Base-by-base conservation (phyloP, 768 basidiomycete genomes). In the Fibroporia radiculosa region DNA sequence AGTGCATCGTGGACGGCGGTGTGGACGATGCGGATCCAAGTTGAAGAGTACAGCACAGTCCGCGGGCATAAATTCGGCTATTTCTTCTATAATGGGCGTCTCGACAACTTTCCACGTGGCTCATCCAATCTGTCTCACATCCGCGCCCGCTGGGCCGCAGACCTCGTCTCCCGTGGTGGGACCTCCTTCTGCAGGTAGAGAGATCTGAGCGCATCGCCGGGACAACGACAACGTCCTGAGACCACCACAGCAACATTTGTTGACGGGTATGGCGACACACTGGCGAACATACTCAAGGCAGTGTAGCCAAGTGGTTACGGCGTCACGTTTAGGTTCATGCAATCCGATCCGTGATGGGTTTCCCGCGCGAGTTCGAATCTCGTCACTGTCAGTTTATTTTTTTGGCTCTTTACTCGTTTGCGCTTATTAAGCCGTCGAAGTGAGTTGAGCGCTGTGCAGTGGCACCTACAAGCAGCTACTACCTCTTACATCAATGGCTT, bases 231-330 rank as follows among this genome's bases (percentile, higher is more conserved):
- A n/a, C n/a, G n/a, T n/a, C n/a, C n/a, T n/a, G n/a, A n/a, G n/a
- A n/a, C n/a, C n/a, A n/a, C n/a, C n/a, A n/a, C n/a, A n/a, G n/a
- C n/a, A n/a, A n/a, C n/a, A n/a, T n/a, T n/a, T n/a, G n/a, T n/a
- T n/a, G n/a, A n/a, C n/a, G n/a, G n/a, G n/a, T n/a, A n/a, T n/a
- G n/a, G n/a, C n/a, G n/a, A 18, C 25, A 39, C 10, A 25, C 35
- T 39, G 18, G 25, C 22, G 13, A 10, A 19, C 22, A 23, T 42
- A n/a, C n/a, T 20, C 18, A 25, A 18, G 71, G 71, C 69, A 73
- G 68, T 73, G 71, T 73, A 72, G 71, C 71, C 71, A 72, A 73
- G 71, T 73, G 71, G 71, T 73, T 73, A 73, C 69, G 71, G 71
- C 71, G 71, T 73, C 71, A 73, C 72, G 72, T 73, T 73, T 73